These are phyloP conservation scores for Xanthoparmelia taractica DNA, from an alignment of 495 filamentous ascomycete species.

Conservation along the genomic window DNA sequence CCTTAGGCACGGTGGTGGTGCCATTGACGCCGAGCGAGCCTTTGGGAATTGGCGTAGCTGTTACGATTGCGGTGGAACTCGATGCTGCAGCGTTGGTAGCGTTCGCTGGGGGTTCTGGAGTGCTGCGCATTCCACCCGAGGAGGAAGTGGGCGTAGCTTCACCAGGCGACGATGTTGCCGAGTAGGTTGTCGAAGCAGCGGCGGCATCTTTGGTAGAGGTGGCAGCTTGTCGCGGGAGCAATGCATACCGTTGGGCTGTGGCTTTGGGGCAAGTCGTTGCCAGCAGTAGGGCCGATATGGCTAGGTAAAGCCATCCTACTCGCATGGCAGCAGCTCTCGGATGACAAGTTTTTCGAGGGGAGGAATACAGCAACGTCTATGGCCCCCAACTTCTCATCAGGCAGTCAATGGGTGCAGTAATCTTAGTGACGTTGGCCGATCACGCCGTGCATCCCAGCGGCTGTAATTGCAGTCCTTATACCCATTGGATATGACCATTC, in stretches of 20 bases:
- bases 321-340: constrained; percentile 12
- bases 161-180: constrained; percentile 1
- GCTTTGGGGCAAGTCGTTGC: constrained; percentile 4
- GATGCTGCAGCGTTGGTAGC: constrained; percentile 8
- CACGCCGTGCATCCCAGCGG: neutral
- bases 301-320: constrained; percentile 3
- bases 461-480: neutral
- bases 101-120: neutral
- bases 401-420: neutral
- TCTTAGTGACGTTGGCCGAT: neutral
- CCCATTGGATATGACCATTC: neutral
- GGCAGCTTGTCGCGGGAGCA: constrained; percentile 18
- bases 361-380: constrained; percentile 4
- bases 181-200: constrained; percentile 9
- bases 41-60: constrained; percentile 17
- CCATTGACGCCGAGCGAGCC: constrained; percentile 17
- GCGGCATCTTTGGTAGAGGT: constrained; percentile 9
- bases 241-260: constrained; percentile 10
- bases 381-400: neutral
- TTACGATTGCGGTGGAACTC: constrained; percentile 3
- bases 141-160: constrained; percentile 5
- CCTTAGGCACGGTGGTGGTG: constrained; percentile 12
- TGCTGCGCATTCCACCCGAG: constrained; percentile 4
- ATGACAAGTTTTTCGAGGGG: neutral
- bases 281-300: constrained; percentile 5